Conservation (phyloP, 306 rosid genomes). For the Neltuma alba region DNA sequence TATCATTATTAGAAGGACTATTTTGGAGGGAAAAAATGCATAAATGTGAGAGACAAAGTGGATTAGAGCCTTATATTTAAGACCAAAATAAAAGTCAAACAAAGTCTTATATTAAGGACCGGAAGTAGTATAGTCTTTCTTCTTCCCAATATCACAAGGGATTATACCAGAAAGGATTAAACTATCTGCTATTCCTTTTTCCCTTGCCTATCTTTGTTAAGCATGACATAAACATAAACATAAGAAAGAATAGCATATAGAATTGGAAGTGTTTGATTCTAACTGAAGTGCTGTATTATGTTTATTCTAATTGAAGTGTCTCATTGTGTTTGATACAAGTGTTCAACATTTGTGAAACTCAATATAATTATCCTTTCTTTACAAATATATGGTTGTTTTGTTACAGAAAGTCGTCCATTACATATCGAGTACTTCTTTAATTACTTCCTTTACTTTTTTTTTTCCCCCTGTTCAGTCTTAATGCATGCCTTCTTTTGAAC, state of each 20-base stretch:
- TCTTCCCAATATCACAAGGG: not conserved
- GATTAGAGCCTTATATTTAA: too few species aligned
- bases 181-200: not conserved
- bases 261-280: not conserved
- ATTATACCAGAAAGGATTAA: not conserved
- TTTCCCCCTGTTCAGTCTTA: not conserved
- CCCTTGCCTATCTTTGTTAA: not conserved
- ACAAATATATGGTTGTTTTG: not conserved
- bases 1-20: too few species aligned
- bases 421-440: not conserved
- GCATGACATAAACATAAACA: not conserved
- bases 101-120: too few species aligned
- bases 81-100: too few species aligned
- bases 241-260: not conserved
- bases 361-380: not conserved
- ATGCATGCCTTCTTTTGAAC: not conserved
- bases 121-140: too few species aligned
- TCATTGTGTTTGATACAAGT: not conserved
- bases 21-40: too few species aligned
- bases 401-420: not conserved
- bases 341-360: not conserved
- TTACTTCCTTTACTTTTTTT: not conserved
- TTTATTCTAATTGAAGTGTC: not conserved
- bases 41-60: too few species aligned
- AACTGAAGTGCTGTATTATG: not conserved